Evolutionary conservation across 768 basidiomycete genomes (phyloP).

Genomic region (Pulveroboletus sp.): DNA sequence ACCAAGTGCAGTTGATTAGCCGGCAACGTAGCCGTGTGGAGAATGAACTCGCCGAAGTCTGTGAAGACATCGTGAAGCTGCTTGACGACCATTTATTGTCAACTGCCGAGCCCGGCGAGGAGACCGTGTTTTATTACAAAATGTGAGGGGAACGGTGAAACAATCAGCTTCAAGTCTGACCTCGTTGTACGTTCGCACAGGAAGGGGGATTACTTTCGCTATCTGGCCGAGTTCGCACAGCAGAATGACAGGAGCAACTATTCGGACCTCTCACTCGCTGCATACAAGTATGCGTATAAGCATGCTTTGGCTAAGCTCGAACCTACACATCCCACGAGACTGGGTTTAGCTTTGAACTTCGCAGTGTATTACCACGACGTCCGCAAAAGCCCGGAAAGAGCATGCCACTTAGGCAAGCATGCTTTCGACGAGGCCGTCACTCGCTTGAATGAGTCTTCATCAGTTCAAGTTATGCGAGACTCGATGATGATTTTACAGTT

Average conservation of each 20-base stretch:
- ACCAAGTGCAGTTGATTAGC: constrained; percentile 62
- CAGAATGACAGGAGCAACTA: constrained; percentile 64
- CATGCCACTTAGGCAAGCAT: constrained; percentile 86
- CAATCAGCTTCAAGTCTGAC: background rate
- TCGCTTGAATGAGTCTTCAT: constrained; percentile 47
- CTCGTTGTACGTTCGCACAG: constrained; percentile 33
- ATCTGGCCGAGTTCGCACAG: constrained; percentile 81
- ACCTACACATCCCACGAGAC: constrained; percentile 78
- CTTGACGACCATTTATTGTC: constrained; percentile 59
- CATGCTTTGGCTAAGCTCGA: constrained; percentile 73
- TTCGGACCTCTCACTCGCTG: constrained; percentile 73
- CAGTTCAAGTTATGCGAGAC: constrained; percentile 50
- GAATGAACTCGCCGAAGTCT: constrained; percentile 68
- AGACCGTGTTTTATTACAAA: constrained; percentile 87
- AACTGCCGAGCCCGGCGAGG: constrained; percentile 68
- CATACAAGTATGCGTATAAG: constrained; percentile 83
- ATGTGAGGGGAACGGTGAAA: constrained; percentile 47
- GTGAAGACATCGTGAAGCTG: constrained; percentile 73
- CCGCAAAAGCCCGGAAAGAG: constrained; percentile 77
- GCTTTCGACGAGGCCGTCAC: constrained; percentile 88
- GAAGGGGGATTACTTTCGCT: constrained; percentile 90
- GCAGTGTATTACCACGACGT: constrained; percentile 93
- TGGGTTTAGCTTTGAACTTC: constrained; percentile 88
- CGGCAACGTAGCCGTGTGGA: constrained; percentile 74
- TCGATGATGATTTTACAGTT: constrained; percentile 82